These are phyloP conservation scores for Sphagnurus paluster DNA, from an alignment of 1,284 basidiomycete genomes.

Conservation along the genomic window DNA sequence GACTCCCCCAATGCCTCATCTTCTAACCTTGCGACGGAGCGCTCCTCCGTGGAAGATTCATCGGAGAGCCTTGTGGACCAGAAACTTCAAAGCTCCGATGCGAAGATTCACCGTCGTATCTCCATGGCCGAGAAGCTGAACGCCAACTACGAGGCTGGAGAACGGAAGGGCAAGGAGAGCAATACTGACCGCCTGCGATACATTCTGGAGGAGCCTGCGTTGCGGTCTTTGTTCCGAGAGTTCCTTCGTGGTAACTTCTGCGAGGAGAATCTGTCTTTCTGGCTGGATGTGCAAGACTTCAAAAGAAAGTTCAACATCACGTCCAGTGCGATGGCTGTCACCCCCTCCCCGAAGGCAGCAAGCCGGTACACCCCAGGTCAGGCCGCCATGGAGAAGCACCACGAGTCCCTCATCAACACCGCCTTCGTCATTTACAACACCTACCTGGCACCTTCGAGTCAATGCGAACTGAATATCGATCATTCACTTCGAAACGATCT, in stretches of 20 bases:
- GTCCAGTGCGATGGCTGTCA: slow-evolving; percentile 81
- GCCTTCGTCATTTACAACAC: slow-evolving; percentile 95
- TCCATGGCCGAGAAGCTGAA: slow-evolving; percentile 79
- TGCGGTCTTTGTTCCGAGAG: slow-evolving; percentile 91
- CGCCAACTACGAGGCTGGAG: slow-evolving; percentile 52
- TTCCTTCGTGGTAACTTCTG: slow-evolving; percentile 95
- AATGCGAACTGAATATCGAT: slow-evolving; percentile 97
- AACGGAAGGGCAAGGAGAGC: slow-evolving; percentile 75
- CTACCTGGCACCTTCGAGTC: slow-evolving; percentile 93
- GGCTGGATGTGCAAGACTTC: slow-evolving; percentile 97
- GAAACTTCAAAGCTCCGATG: slow-evolving; percentile 39
- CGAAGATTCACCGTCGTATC: slow-evolving; percentile 74
- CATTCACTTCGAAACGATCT: slow-evolving; percentile 94
- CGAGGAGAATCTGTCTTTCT: slow-evolving; percentile 97
- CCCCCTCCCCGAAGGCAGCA: slow-evolving; percentile 35
- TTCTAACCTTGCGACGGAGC: slow-evolving; percentile 55
- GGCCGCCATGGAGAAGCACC: slow-evolving; percentile 95
- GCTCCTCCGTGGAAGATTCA: slow-evolving; percentile 44
- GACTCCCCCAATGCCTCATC: slow-evolving; percentile 68
- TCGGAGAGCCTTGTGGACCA: slow-evolving; percentile 34
- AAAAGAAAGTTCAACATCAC: slow-evolving; percentile 95
- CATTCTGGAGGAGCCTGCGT: slow-evolving; percentile 91
- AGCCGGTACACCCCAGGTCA: slow-evolving; percentile 67
- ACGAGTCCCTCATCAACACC: slow-evolving; percentile 92
- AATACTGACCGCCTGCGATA: slow-evolving; percentile 90